Percentiles rank a stretch among this genome's conserved stretches.
Conservation (phyloP, 1,284 basidiomycete species). For the Cutaneotrichosporon cutaneum region DNA sequence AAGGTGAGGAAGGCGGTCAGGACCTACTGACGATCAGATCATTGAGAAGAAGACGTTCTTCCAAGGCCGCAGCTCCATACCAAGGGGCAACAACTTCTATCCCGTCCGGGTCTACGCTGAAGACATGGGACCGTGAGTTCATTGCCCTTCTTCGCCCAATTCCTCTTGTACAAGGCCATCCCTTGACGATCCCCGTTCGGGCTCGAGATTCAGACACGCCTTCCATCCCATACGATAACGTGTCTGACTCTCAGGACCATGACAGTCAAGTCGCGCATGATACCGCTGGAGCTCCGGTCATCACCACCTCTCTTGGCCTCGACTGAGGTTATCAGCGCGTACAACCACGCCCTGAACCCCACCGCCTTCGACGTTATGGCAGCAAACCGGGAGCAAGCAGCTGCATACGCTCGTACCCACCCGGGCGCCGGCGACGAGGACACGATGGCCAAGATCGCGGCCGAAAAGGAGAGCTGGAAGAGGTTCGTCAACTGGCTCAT, state of each 20-base stretch:
- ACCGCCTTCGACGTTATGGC: conserved; percentile 40
- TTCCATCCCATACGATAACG: neutral
- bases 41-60: conserved; percentile 47
- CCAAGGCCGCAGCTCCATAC: conserved; percentile 41
- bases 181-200: neutral
- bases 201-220: neutral
- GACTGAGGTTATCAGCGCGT: conserved; percentile 36
- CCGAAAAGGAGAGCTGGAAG: conserved; percentile 46
- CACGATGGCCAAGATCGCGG: conserved; percentile 21
- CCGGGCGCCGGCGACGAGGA: conserved; percentile 34
- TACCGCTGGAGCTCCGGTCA: conserved; percentile 40
- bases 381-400: conserved; percentile 33
- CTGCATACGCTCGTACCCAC: conserved; percentile 41
- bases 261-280: conserved; percentile 46
- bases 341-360: conserved; percentile 43
- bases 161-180: neutral
- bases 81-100: conserved; percentile 47
- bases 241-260: conserved; percentile 27
- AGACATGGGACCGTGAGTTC: conserved; percentile 37
- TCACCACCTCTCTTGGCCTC: conserved; percentile 43
- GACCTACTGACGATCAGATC: conserved; percentile 28
- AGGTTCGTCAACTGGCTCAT: conserved; percentile 49
- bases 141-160: neutral
- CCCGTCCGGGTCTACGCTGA: conserved; percentile 44
- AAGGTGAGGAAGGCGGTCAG: conserved; percentile 30